Evolutionary conservation across 345 rosid species (phyloP), one percentile per base, ranked within the genome.

Genomic region (Abelmoschus esculentus): DNA sequence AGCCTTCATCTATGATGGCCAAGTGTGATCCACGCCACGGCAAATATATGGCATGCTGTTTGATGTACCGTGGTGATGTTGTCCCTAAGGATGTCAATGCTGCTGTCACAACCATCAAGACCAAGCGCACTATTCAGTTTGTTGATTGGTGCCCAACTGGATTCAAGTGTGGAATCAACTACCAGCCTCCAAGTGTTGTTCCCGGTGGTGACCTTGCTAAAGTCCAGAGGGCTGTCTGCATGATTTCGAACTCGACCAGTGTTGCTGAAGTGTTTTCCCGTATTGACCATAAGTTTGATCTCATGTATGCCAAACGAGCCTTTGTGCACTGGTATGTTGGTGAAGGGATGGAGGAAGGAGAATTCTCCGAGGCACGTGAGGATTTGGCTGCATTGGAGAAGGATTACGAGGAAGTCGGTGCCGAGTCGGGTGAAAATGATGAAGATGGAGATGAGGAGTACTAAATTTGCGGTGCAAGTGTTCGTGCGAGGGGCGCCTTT

Each of bases 1-100:
- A 53, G 57, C 57, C 57, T 19, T 53, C 57, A 53, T 53, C 57
- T 53, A 53, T 53, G 57, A 53, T 53, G 57, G 57, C 57, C 57
- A 53, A 53, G 10, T 53, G 57, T 3, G 57, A 53, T 18, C 57
- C 57, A 0, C 57, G 57, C 57, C 57, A 53, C 0, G 57, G 57
- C 57, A 53, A 53, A 18, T 53, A 53, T 28, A 53, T 53, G 57
- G 57, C 57, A 1, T 53, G 57, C 57, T 53, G 57, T 53, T 53
- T 53, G 57, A 53, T 53, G 57, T 53, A 53, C 57, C 57, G 57
- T 17, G 57, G 57, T 17, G 57, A 53, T 53, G 57, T 53, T 53
- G 57, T 53, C 11, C 57, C 57, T 7, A 53, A 53, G 22, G 57
- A 53, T 7, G 57, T 53, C 12, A 53, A 53, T 17, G 57, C 57